Evolutionary conservation across 768 basidiomycete species (phyloP), one percentile per base, ranked within the genome.

Genomic region (Mycena belliarum): DNA sequence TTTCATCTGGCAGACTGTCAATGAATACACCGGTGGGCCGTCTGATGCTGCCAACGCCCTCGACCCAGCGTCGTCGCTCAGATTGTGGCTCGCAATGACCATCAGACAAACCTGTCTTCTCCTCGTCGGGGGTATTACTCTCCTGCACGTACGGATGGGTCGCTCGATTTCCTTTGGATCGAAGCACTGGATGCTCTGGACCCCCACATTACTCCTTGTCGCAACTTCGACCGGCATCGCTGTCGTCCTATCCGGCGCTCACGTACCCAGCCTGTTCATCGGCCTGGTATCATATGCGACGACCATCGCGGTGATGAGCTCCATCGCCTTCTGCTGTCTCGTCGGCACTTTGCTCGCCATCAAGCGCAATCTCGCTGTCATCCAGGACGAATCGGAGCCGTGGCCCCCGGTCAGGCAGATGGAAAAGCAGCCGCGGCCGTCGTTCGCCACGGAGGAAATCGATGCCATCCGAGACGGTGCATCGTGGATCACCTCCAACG

Each of bases 401-500:
- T 89, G 88, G 87, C 86, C 87, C 14, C 83, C 86, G 2, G 75
- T 78, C 20, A 73, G 75, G 59, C 69, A 79, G 57, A 67, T 77
- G 28, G 82, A 82, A 56, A 79, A 83, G 64, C 80, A 82, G 60
- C 78, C 81, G 18, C 73, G 85, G 26, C 83, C 82, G 0, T 87
- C 87, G 0, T 88, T 89, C 65, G 79, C 79, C 18, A 86, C 86
- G 0, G 87, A 89, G 63, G 89, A 91, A 50, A 76, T 91, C 47
- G 86, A 90, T 58, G 87, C 76, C 20, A 77, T 91, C 49, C 83
- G 84, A 21, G 89, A 91, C 62, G 88, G 88, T 49, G 83, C 83
- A 47, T 89, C 89, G n/a, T 91, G 89, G 88, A 83, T 91, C 58
- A 88, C 89, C 0, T 90, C 89, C 46, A 77, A 77, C 56, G 76